These are phyloP conservation scores for Clarireedia monteithiana DNA, from an alignment of 2,329 filamentous ascomycete genomes.

Conservation along the genomic window DNA sequence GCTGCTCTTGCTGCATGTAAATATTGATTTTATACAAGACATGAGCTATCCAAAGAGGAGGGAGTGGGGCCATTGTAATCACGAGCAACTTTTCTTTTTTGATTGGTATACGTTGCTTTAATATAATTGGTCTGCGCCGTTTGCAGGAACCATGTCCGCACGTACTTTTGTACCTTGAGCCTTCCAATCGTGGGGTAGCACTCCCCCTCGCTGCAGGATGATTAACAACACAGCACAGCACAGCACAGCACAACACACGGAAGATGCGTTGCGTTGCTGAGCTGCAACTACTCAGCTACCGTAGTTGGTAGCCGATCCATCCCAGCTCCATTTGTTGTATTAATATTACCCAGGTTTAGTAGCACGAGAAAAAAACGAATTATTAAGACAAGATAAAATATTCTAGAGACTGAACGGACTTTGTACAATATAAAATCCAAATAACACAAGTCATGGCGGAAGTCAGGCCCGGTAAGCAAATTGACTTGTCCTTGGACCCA, in stretches of 20 bases:
- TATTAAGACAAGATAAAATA: background rate
- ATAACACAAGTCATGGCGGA: background rate
- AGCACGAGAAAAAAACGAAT: too few relatives aligned
- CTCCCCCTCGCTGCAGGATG: too few relatives aligned
- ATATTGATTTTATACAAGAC: background rate
- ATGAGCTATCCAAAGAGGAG: too few relatives aligned
- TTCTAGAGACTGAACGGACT: background rate
- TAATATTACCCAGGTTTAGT: too few relatives aligned
- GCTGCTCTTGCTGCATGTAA: background rate
- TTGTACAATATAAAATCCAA: background rate
- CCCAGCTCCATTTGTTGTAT: too few relatives aligned
- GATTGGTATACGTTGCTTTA: background rate
- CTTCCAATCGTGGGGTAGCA: background rate
- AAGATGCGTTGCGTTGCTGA: background rate
- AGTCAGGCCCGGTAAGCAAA: conserved; percentile 2
- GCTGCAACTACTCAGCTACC: background rate
- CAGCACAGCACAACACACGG: too few relatives aligned
- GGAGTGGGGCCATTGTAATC: background rate
- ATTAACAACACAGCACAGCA: too few relatives aligned
- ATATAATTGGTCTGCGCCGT: background rate
- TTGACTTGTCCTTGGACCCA: background rate
- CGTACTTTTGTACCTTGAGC: background rate
- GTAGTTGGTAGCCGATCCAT: background rate
- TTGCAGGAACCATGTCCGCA: background rate
- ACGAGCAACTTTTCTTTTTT: background rate